Conservation (phyloP, 345 rosid genomes). For the Melastoma malabathricum region DNA sequence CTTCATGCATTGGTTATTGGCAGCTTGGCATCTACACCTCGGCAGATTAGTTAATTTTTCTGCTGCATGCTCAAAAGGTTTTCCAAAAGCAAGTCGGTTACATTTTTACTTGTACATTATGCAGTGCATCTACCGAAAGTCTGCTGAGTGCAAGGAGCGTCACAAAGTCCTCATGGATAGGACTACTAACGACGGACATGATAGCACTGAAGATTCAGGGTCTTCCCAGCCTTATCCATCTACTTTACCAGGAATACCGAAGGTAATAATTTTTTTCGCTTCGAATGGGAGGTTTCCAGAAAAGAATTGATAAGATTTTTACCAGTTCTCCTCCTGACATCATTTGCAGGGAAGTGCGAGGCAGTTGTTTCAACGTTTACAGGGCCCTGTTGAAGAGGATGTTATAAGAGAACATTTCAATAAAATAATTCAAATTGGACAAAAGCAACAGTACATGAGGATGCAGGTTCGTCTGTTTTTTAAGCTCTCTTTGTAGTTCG, state of each 20-base stretch:
- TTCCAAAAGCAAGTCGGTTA: too few species aligned
- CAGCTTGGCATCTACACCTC: too few species aligned
- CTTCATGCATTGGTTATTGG: too few species aligned
- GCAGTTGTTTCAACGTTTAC: conserved; percentile 91
- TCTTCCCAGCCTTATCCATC: conserved; percentile 98
- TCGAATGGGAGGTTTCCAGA: background rate
- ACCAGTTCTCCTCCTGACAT: conserved; percentile 11
- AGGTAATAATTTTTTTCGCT: conserved; percentile 31
- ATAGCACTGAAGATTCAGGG: conserved; percentile 98
- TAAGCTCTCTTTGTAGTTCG: conserved; percentile 1
- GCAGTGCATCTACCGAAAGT: conserved; percentile 84
- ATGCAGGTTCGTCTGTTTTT: conserved; percentile 47
- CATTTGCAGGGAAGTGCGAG: conserved; percentile 89
- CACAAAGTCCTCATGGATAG: conserved; percentile 87
- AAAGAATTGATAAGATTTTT: background rate
- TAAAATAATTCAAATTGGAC: conserved; percentile 68
- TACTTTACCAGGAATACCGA: conserved; percentile 97
- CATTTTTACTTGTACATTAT: background rate
- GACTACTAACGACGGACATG: conserved; percentile 85
- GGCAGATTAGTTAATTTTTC: too few species aligned
- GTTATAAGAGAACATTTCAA: conserved; percentile 93
- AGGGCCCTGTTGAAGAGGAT: conserved; percentile 96
- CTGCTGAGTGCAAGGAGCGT: conserved; percentile 94
- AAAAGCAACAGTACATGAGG: conserved; percentile 45
- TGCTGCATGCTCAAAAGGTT: too few species aligned